Conservation (phyloP, 306 rosid species). For the Prunus mume region DNA sequence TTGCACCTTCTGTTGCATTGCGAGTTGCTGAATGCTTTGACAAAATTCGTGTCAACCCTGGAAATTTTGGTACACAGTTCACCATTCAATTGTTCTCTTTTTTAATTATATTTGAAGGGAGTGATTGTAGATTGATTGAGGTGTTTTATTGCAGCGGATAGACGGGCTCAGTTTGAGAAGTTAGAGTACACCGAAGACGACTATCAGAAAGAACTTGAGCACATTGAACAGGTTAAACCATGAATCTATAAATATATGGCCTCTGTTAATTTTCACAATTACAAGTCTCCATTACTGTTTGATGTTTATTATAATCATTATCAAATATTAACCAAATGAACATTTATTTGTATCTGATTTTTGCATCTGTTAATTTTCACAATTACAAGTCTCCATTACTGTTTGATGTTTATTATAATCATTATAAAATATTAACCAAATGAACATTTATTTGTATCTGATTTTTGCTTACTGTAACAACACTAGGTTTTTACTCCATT, state of each 20-base stretch:
- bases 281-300: not conserved
- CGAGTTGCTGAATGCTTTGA: conserved; percentile 93
- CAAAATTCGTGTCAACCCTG: conserved; percentile 91
- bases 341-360: no score
- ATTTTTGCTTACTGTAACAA: not conserved
- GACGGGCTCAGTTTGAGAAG: conserved; percentile 92
- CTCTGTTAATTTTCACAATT: not conserved
- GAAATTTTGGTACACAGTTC: conserved; percentile 71
- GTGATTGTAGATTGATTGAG: conserved; percentile 27
- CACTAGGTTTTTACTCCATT: conserved; percentile 83
- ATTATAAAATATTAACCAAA: not conserved
- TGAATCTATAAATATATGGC: conserved; percentile 2
- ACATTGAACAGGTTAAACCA: conserved; percentile 75
- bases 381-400: not conserved
- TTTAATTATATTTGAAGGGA: not conserved
- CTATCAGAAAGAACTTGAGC: conserved; percentile 97
- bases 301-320: not conserved
- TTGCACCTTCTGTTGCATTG: conserved; percentile 82
- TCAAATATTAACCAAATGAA: not conserved
- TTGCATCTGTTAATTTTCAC: not conserved
- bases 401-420: not conserved
- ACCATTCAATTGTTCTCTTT: conserved; percentile 1
- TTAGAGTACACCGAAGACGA: conserved; percentile 90
- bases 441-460: conserved; percentile 4
- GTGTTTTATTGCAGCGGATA: conserved; percentile 69